These are phyloP conservation scores for Aristolochia fimbriata DNA, from an alignment of 164 flowering plant species.

Conservation along the genomic window DNA sequence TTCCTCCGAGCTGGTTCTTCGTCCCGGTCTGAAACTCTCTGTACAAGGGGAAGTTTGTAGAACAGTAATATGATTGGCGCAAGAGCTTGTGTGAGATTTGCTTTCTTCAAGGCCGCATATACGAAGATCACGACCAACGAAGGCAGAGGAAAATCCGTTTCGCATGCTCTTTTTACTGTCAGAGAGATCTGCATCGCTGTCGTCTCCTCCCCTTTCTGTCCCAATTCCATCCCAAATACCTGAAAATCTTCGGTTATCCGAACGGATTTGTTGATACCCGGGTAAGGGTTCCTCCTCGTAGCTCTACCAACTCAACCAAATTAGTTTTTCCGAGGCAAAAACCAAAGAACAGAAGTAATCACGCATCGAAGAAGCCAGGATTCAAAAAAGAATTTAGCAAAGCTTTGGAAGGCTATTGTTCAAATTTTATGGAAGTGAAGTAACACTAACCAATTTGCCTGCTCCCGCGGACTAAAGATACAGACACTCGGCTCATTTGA, in stretches of 20 bases:
- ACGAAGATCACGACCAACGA: slow-evolving; percentile 24
- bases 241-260: slow-evolving; percentile 25
- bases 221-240: slow-evolving; percentile 49
- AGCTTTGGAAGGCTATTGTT: too few relatives aligned
- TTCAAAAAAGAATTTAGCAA: too few relatives aligned
- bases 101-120: slow-evolving; percentile 39
- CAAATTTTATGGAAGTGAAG: too few relatives aligned
- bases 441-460: too few relatives aligned
- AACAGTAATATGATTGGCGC: slow-evolving; percentile 28
- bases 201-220: slow-evolving; percentile 20
- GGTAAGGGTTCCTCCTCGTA: slow-evolving; percentile 70
- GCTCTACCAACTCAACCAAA: slow-evolving; percentile 39
- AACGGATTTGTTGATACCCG: slow-evolving; percentile 36
- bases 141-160: slow-evolving; percentile 26
- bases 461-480: too few relatives aligned
- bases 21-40: slow-evolving; percentile 40
- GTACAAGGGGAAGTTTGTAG: slow-evolving; percentile 39
- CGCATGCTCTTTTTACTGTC: slow-evolving; percentile 32
- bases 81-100: slow-evolving; percentile 31
- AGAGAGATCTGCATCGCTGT: slow-evolving; percentile 13
- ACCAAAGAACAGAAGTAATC: too few relatives aligned
- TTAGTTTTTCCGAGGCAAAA: too few relatives aligned
- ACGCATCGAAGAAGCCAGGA: too few relatives aligned
- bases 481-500: too few relatives aligned
- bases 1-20: slow-evolving; percentile 53